These are phyloP conservation scores for Cymodocea nodosa DNA, from an alignment of 116 monocot genomes.

Conservation along the genomic window DNA sequence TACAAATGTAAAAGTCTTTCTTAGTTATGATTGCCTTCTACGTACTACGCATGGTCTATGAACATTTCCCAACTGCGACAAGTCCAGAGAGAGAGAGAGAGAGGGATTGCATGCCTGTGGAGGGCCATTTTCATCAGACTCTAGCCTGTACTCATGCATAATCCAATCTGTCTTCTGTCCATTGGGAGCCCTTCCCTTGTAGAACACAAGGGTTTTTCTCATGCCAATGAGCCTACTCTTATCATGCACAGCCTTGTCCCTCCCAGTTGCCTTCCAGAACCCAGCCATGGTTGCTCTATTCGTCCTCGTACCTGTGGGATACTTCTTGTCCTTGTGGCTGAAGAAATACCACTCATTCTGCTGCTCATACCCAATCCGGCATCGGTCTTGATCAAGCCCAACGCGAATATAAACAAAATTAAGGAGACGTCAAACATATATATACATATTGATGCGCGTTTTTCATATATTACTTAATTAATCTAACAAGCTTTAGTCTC, in stretches of 20 bases:
- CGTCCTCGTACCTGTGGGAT: constrained; percentile 44
- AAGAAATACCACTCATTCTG: constrained; percentile 97
- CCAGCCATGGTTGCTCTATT: constrained; percentile 31
- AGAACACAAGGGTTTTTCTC: constrained; percentile 47
- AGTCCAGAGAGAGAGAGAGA: background rate
- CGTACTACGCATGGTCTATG: background rate
- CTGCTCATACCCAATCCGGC: constrained; percentile 41
- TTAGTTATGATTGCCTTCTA: background rate
- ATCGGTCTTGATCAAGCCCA: constrained; percentile 13
- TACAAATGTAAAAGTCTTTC: background rate
- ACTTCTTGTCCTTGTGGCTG: constrained; percentile 88
- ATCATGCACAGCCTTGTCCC: constrained; percentile 25
- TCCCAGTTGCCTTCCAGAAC: constrained; percentile 38
- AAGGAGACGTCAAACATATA: no score
- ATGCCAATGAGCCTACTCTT: constrained; percentile 25
- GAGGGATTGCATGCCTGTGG: constrained; percentile 15
- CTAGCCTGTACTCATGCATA: constrained; percentile 37
- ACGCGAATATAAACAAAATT: background rate
- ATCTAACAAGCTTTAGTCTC: background rate
- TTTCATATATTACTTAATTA: no score
- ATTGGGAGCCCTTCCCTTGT: constrained; percentile 35
- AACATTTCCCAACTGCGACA: background rate
- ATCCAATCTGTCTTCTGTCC: constrained; percentile 39
- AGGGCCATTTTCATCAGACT: constrained; percentile 28
- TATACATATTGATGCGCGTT: no score